A percentile compares a stretch with the other conserved stretches of the same genome.
Evolutionary conservation across 2,329 filamentous ascomycete species (phyloP).

Genomic region (Neonectria hederae): DNA sequence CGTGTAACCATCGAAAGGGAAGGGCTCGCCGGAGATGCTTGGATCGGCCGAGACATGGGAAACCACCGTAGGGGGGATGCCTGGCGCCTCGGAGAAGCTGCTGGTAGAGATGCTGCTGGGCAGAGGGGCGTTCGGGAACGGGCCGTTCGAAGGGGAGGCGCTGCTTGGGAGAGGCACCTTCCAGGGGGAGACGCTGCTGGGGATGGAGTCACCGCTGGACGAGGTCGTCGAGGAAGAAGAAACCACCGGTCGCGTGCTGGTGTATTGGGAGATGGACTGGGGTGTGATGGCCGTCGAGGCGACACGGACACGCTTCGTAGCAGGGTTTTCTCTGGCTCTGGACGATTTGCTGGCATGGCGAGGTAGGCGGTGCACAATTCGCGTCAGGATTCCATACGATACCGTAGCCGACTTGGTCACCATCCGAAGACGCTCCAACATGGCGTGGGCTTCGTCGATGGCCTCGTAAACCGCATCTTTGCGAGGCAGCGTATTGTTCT

Average conservation of each 20-base stretch:
- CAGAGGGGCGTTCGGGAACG: background rate
- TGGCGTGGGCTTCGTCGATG: slow-evolving; percentile 49
- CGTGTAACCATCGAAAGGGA: slow-evolving; percentile 13
- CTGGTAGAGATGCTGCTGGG: background rate
- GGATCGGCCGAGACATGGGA: slow-evolving; percentile 9
- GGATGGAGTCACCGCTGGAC: background rate
- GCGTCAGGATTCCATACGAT: slow-evolving; percentile 46
- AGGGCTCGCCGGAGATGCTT: background rate
- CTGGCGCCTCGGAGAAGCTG: slow-evolving; percentile 19
- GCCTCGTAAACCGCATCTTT: slow-evolving; percentile 52
- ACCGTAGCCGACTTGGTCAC: slow-evolving; percentile 46
- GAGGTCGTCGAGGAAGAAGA: slow-evolving; percentile 21
- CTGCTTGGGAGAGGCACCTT: background rate
- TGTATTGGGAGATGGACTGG: slow-evolving; percentile 13
- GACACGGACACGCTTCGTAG: slow-evolving; percentile 20
- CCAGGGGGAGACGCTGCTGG: background rate
- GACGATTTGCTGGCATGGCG: slow-evolving; percentile 35
- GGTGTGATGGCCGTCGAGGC: slow-evolving; percentile 7
- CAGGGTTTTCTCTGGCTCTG: slow-evolving; percentile 12
- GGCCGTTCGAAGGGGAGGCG: background rate
- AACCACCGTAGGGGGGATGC: background rate
- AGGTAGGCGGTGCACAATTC: slow-evolving; percentile 43
- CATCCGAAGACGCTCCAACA: slow-evolving; percentile 46
- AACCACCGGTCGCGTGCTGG: slow-evolving; percentile 3
- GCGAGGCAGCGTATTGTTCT: slow-evolving; percentile 50